Percentiles rank a stretch among this genome's conserved stretches.
These are phyloP conservation scores for Chlorella sp. DNA, from an alignment of 139 green algal species.

Conservation along the genomic window DNA sequence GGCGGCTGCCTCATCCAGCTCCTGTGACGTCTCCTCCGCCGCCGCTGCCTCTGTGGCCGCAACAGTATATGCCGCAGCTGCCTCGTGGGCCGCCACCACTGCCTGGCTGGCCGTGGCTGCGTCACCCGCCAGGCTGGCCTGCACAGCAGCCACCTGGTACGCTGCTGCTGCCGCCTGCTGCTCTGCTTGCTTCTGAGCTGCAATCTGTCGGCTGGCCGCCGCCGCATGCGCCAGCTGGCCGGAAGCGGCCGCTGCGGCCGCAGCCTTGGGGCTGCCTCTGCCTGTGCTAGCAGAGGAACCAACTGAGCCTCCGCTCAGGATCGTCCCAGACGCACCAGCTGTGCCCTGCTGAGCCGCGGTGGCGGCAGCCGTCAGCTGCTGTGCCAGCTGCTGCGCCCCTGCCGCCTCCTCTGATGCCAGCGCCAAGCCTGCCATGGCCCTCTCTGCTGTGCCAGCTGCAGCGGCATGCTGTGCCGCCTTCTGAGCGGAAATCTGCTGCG, in stretches of 20 bases:
- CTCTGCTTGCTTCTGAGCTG: neutral
- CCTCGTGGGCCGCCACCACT: neutral
- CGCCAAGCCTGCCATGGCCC: neutral
- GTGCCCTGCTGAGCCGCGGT: neutral
- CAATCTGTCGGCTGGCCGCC: neutral
- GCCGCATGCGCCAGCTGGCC: constrained; percentile 21
- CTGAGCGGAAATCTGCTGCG: constrained; percentile 3
- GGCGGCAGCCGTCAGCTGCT: neutral
- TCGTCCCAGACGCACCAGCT: neutral
- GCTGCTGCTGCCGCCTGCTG: neutral
- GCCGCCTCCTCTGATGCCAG: neutral
- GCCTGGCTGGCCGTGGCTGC: neutral
- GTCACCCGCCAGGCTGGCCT: neutral
- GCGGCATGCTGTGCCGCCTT: neutral
- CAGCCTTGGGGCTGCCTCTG: neutral
- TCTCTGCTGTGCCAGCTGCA: neutral
- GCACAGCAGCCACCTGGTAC: neutral
- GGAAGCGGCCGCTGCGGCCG: neutral
- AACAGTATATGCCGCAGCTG: neutral
- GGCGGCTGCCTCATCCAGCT: neutral
- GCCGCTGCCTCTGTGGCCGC: neutral
- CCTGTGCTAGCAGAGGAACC: neutral
- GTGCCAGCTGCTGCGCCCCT: neutral
- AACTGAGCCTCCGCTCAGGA: neutral
- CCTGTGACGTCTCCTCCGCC: neutral